Conservation (phyloP, 176 grass and related monocot species). For the Canna indica region DNA sequence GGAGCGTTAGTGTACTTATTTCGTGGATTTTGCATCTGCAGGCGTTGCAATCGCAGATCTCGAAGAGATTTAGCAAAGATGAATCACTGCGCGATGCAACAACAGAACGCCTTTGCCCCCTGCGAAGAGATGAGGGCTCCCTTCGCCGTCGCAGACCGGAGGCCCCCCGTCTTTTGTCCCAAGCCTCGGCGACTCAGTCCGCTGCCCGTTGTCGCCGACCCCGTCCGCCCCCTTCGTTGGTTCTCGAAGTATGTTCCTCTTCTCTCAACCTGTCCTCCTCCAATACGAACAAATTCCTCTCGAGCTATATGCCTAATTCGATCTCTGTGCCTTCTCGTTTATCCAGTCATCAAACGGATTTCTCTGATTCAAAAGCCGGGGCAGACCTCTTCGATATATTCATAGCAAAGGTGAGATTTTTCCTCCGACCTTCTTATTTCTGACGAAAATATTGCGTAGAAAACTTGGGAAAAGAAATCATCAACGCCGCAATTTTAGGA, state of each 20-base stretch:
- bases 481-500: too few species aligned
- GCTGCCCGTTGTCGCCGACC: neutral
- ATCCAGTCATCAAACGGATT: slow-evolving; percentile 10
- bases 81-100: slow-evolving; percentile 13
- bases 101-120: slow-evolving; percentile 15
- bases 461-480: too few species aligned
- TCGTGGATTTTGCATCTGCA: neutral
- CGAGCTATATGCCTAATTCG: neutral
- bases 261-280: neutral
- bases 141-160: slow-evolving; percentile 8
- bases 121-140: slow-evolving; percentile 13
- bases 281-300: neutral
- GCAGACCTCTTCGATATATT: slow-evolving; percentile 12
- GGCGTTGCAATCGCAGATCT: neutral
- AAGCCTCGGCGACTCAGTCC: slow-evolving; percentile 16
- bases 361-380: slow-evolving; percentile 10
- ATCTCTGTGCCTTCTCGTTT: neutral
- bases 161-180: slow-evolving; percentile 14
- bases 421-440: too few species aligned
- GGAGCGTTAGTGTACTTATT: neutral
- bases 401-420: slow-evolving; percentile 13
- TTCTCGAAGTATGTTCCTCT: neutral
- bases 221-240: slow-evolving; percentile 10
- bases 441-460: too few species aligned
- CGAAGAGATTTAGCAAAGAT: slow-evolving; percentile 3